Conservation (phyloP, 2,329 filamentous ascomycete species). For the Alternaria sp. region DNA sequence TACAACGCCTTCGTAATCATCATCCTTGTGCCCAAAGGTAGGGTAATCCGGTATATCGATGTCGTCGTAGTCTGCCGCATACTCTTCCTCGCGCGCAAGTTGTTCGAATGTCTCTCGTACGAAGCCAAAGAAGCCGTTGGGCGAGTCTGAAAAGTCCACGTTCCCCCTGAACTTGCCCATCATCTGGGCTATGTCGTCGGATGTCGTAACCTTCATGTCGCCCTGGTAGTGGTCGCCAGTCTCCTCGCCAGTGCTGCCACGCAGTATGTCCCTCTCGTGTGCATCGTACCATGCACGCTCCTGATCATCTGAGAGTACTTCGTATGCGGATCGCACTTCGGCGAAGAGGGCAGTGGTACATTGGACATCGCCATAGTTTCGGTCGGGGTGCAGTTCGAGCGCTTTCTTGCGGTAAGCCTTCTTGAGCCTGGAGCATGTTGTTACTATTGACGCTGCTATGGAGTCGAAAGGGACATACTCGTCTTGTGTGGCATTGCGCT, state of each 20-base stretch:
- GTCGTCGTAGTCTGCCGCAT: slow-evolving; percentile 74
- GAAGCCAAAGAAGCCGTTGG: slow-evolving; percentile 84
- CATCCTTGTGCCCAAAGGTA: slow-evolving; percentile 79
- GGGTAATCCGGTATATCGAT: slow-evolving; percentile 73
- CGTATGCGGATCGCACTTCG: slow-evolving; percentile 90
- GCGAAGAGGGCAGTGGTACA: slow-evolving; percentile 85
- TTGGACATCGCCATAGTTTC: slow-evolving; percentile 87
- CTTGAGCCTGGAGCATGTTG: slow-evolving; percentile 71
- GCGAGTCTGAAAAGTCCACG: slow-evolving; percentile 80
- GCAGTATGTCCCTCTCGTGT: slow-evolving; percentile 84
- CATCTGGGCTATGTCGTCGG: slow-evolving; percentile 78
- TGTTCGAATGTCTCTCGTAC: slow-evolving; percentile 79
- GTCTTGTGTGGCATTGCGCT: slow-evolving; percentile 77
- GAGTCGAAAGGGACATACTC: slow-evolving; percentile 65
- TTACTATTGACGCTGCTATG: slow-evolving; percentile 3
- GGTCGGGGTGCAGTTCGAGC: slow-evolving; percentile 91
- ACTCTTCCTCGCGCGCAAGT: slow-evolving; percentile 80
- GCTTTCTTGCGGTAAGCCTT: slow-evolving; percentile 91
- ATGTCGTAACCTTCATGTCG: slow-evolving; percentile 78
- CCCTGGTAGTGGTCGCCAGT: slow-evolving; percentile 66
- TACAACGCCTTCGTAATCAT: slow-evolving; percentile 78
- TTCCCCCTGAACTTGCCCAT: slow-evolving; percentile 81
- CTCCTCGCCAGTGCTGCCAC: slow-evolving; percentile 65
- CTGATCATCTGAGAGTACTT: slow-evolving; percentile 94
- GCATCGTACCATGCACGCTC: slow-evolving; percentile 98